These are phyloP conservation scores for Candida xiaguanensis DNA, from an alignment of 805 yeast species.

Conservation along the genomic window DNA sequence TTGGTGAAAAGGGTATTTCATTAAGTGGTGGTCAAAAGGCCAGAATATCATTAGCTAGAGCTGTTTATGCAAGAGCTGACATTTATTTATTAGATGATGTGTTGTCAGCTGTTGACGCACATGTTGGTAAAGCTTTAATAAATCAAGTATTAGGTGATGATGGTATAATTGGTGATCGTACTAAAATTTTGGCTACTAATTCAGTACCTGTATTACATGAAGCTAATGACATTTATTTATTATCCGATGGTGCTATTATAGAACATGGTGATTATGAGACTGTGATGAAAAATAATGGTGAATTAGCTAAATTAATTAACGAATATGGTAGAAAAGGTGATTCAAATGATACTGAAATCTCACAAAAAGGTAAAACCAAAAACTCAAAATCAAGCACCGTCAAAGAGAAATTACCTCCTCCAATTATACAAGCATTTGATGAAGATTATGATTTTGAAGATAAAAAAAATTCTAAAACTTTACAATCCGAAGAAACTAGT, in stretches of 20 bases:
- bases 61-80: constrained; percentile 39
- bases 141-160: constrained; percentile 26
- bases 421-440: constrained; percentile 5
- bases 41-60: constrained; percentile 38
- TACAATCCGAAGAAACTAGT: constrained; percentile 23
- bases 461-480: constrained; percentile 14
- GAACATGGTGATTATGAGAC: constrained; percentile 47
- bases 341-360: constrained; percentile 9
- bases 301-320: constrained; percentile 27
- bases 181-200: constrained; percentile 37
- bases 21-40: constrained; percentile 44
- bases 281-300: constrained; percentile 35
- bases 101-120: constrained; percentile 42
- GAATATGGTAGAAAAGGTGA: constrained; percentile 27
- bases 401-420: constrained; percentile 21
- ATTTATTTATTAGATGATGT: constrained; percentile 37
- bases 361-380: constrained; percentile 4
- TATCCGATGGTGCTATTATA: constrained; percentile 24
- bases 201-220: constrained; percentile 32
- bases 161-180: constrained; percentile 31
- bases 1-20: constrained; percentile 42
- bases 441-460: constrained; percentile 10
- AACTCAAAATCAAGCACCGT: constrained; percentile 15
- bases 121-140: constrained; percentile 35
- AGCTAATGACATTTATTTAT: constrained; percentile 30